These are phyloP conservation scores for Hypoxylon sp. DNA, from an alignment of 2,329 filamentous ascomycete species.

Conservation along the genomic window DNA sequence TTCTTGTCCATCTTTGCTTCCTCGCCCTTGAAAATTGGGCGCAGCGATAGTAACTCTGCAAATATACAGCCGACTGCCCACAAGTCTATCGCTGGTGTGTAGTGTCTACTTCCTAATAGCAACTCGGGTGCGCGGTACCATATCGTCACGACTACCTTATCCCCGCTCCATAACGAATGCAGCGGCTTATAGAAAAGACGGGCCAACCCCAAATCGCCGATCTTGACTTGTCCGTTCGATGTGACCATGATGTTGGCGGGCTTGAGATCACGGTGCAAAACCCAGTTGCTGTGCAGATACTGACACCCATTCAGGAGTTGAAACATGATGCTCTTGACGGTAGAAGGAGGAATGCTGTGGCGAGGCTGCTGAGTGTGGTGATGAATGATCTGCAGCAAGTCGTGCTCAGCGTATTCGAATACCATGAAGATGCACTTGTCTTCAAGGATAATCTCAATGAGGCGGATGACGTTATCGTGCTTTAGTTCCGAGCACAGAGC, in stretches of 20 bases:
- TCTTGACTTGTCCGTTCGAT: slow-evolving; percentile 88
- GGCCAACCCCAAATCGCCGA: slow-evolving; percentile 93
- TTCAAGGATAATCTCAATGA: slow-evolving; percentile 96
- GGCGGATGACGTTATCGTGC: slow-evolving; percentile 89
- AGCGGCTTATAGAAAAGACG: slow-evolving; percentile 94
- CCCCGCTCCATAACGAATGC: slow-evolving; percentile 90
- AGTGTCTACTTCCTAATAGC: slow-evolving; percentile 92
- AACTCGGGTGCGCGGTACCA: slow-evolving; percentile 98
- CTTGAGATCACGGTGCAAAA: slow-evolving; percentile 95
- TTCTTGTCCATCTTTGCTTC: slow-evolving; percentile 99
- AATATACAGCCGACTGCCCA: slow-evolving; percentile 99
- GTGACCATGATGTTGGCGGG: slow-evolving; percentile 99
- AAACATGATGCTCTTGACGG: slow-evolving; percentile 94
- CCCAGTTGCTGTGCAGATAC: slow-evolving; percentile 97
- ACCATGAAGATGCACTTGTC: slow-evolving; percentile 99
- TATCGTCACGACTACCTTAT: slow-evolving; percentile 98
- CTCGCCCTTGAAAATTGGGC: slow-evolving; percentile 98
- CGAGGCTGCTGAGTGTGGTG: slow-evolving; percentile 93
- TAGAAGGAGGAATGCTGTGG: slow-evolving; percentile 88
- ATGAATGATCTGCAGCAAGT: slow-evolving; percentile 97
- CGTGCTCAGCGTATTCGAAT: slow-evolving; percentile 98
- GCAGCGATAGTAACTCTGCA: slow-evolving; percentile 88
- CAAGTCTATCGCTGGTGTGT: slow-evolving; percentile 96
- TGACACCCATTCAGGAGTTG: slow-evolving; percentile 95
- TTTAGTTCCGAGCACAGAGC: slow-evolving; percentile 92